phyloP scores from a whole-genome alignment of 371 early-diverging fungal species.

The Saksenaea oblongispora region DNA sequence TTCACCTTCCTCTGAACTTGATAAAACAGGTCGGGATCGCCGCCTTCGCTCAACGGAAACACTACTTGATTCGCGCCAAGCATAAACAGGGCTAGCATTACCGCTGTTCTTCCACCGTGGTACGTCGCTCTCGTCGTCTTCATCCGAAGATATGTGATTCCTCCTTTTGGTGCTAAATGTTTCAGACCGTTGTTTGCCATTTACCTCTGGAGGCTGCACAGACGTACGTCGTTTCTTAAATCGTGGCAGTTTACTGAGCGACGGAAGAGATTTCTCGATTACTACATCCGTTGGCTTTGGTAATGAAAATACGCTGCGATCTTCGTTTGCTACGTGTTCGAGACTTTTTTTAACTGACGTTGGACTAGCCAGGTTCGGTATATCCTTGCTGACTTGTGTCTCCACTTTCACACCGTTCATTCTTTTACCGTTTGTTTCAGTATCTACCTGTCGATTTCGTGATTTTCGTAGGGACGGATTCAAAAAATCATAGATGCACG shows the following conservation, averaged over 20 bases:
- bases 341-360: conserved; percentile 10
- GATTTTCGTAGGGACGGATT: conserved; percentile 27
- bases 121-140: conserved; percentile 1
- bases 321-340: conserved; percentile 9
- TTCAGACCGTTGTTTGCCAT: not conserved
- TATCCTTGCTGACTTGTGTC: conserved; percentile 8
- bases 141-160: conserved; percentile 1
- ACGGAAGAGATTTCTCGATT: conserved; percentile 12
- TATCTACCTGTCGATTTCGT: not conserved
- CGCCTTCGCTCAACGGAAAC: not conserved
- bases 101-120: not conserved
- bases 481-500: conserved; percentile 55
- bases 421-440: conserved; percentile 16
- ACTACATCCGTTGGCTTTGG: not conserved
- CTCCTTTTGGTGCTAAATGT: not conserved
- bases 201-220: not conserved
- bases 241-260: conserved; percentile 30
- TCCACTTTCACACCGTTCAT: conserved; percentile 7
- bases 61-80: not conserved
- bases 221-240: conserved; percentile 37
- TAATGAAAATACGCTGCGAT: not conserved
- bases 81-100: not conserved
- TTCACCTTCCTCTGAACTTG: conserved; percentile 28
- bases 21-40: not conserved
- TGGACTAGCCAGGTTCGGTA: conserved; percentile 4